Base-by-base conservation (phyloP, 805 yeast species). In the Deakozyma indianensis region DNA sequence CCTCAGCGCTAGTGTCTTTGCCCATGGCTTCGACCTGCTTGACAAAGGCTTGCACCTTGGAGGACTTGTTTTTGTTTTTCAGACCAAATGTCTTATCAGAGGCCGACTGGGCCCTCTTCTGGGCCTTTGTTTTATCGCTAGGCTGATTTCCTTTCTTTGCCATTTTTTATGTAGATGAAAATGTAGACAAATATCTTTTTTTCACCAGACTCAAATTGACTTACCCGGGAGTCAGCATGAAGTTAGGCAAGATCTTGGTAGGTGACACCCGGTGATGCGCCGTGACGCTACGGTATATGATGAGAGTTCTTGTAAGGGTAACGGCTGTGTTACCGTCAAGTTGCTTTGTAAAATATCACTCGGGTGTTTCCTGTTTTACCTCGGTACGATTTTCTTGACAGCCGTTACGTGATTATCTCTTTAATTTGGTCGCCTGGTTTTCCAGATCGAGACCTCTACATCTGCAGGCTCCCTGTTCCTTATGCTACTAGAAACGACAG, bases 21-120 rank as follows among this genome's bases (percentile, higher is more conserved):
- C 78, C 67, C 59, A 83, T 85, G 16, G 65, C 64, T 54, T 78
- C 80, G 22, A 83, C 81, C 58, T 83, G 90, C 49, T 70, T 69
- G 41, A 83, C 79, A 55, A 53, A 78, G 50, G 69, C 72, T 61
- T 87, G 95, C 32, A 90, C 96, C 56, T 81, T 92, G 57, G 90
- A 75, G 40, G 96, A 87, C 61, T 87, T 85, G 67, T 92, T 90
- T 63, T 92, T 92, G 51, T 92, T 92, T 60, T 88, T 92, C 71
- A 92, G 70, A 48, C 98, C 98, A 61, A 92, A 92, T 2, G 96
- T 85, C 67, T 85, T 88, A 65, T 92, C 97, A 50, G 80, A 79
- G 46, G 75, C 69, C 56, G 75, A 70, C 58, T 76, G 75, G 55
- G 69, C 71, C 54, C 74, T 72, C 68, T 81, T 79, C 46, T 61